phyloP scores from a whole-genome alignment of 192 early-diverging fungal genomes.

The Coemansia sp. region DNA sequence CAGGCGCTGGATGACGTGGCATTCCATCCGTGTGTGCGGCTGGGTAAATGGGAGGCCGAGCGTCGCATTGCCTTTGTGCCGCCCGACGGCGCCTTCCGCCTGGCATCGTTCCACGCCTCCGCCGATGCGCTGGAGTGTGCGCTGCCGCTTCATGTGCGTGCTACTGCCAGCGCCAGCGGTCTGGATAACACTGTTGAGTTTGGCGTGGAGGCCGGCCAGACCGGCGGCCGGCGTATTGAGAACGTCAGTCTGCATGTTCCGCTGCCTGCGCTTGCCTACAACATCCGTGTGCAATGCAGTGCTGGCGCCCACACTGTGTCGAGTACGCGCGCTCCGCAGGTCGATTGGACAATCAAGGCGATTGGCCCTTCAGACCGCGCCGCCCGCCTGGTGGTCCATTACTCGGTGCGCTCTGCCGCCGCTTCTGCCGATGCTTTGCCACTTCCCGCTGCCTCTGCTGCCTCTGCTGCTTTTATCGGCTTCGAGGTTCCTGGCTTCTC shows the following conservation, averaged over 20 bases:
- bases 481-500: slow-evolving; percentile 48
- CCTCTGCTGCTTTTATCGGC: slow-evolving; percentile 27
- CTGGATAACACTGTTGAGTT: slow-evolving; percentile 20
- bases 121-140: slow-evolving; percentile 1
- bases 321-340: slow-evolving; percentile 22
- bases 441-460: not conserved
- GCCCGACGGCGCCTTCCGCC: slow-evolving; percentile 88
- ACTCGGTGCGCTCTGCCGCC: slow-evolving; percentile 8
- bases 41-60: slow-evolving; percentile 78
- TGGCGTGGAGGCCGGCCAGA: slow-evolving; percentile 19
- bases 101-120: slow-evolving; percentile 52
- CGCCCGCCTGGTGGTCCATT: slow-evolving; percentile 23
- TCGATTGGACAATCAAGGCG: slow-evolving; percentile 36
- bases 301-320: slow-evolving; percentile 31
- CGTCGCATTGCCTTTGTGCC: slow-evolving; percentile 87
- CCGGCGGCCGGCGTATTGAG: slow-evolving; percentile 25
- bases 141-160: slow-evolving; percentile 32
- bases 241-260: slow-evolving; percentile 37
- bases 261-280: slow-evolving; percentile 35
- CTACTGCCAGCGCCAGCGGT: slow-evolving; percentile 11
- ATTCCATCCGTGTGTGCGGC: slow-evolving; percentile 89
- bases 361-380: slow-evolving; percentile 16
- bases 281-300: slow-evolving; percentile 45
- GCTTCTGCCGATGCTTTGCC: no score
- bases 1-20: slow-evolving; percentile 74